Conservation (phyloP, 2,329 filamentous ascomycete genomes). For the Aspergillus caelatus region DNA sequence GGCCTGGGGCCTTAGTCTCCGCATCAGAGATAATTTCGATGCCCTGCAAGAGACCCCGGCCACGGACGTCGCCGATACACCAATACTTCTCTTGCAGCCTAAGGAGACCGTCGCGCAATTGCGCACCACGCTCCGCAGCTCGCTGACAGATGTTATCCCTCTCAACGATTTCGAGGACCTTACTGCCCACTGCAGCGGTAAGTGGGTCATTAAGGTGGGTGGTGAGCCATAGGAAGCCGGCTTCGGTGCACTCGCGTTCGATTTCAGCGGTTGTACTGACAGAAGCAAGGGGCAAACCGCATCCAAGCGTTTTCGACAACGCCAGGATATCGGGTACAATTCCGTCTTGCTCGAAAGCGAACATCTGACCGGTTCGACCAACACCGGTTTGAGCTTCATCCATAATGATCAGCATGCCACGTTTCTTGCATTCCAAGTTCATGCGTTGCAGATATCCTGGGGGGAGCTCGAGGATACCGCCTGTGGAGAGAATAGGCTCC, state of each 20-base stretch:
- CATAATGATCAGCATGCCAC: conserved; percentile 61
- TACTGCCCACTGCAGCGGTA: conserved; percentile 61
- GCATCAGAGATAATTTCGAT: conserved; percentile 60
- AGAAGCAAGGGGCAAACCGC: conserved; percentile 61
- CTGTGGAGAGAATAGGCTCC: conserved; percentile 62
- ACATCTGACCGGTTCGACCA: conserved; percentile 60
- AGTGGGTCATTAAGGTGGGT: conserved; percentile 67
- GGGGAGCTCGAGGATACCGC: conserved; percentile 63
- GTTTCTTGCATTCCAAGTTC: conserved; percentile 56
- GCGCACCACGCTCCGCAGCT: conserved; percentile 48
- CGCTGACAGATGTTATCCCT: conserved; percentile 56
- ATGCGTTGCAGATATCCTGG: conserved; percentile 61
- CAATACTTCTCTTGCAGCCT: conserved; percentile 55
- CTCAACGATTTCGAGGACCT: conserved; percentile 64
- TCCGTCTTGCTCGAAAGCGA: conserved; percentile 57
- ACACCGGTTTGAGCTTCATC: conserved; percentile 65
- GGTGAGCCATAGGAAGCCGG: conserved; percentile 60
- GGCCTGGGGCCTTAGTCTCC: conserved; percentile 50
- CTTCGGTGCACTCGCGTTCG: conserved; percentile 51
- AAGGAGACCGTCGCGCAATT: conserved; percentile 53
- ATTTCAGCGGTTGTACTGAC: conserved; percentile 61
- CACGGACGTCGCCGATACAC: conserved; percentile 65
- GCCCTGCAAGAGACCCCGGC: conserved; percentile 61
- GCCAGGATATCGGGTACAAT: conserved; percentile 63
- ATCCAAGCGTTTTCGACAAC: conserved; percentile 64